Percentiles rank a stretch among this genome's conserved stretches.
Conservation (phyloP, 2,329 filamentous ascomycete genomes). For the Fusarium sp. region DNA sequence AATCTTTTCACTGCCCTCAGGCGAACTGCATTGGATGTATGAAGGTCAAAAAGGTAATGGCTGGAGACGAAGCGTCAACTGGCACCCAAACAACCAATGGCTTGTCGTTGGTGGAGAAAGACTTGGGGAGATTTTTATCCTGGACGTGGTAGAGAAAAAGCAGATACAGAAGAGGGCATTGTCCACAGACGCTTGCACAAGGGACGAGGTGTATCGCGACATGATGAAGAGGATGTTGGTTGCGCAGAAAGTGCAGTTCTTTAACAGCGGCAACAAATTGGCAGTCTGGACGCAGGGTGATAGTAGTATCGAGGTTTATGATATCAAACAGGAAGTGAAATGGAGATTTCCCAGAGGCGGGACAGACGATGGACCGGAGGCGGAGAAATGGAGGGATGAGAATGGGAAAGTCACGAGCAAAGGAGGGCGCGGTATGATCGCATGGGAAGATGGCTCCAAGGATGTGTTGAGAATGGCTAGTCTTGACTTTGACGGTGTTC, state of each 20-base stretch:
- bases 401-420: slow-evolving; percentile 20
- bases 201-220: background rate
- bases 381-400: slow-evolving; percentile 19
- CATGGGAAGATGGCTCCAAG: slow-evolving; percentile 11
- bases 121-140: slow-evolving; percentile 10
- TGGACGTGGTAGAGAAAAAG: background rate
- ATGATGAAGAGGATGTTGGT: background rate
- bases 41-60: background rate
- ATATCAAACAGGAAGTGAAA: slow-evolving; percentile 8
- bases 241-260: slow-evolving; percentile 9
- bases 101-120: slow-evolving; percentile 17
- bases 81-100: slow-evolving; percentile 19
- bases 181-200: slow-evolving; percentile 4
- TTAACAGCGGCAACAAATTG: slow-evolving; percentile 23
- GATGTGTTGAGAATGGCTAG: background rate
- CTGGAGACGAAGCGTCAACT: slow-evolving; percentile 17
- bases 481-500: slow-evolving; percentile 26
- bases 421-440: slow-evolving; percentile 8
- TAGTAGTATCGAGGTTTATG: slow-evolving; percentile 23
- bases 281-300: slow-evolving; percentile 11
- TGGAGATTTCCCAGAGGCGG: slow-evolving; percentile 30
- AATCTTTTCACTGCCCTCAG: background rate
- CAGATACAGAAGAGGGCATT: slow-evolving; percentile 6
- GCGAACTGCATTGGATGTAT: background rate
- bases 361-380: slow-evolving; percentile 7